These are phyloP conservation scores for Cytospora piceicola DNA, from an alignment of 2,329 filamentous ascomycete species.

Conservation along the genomic window DNA sequence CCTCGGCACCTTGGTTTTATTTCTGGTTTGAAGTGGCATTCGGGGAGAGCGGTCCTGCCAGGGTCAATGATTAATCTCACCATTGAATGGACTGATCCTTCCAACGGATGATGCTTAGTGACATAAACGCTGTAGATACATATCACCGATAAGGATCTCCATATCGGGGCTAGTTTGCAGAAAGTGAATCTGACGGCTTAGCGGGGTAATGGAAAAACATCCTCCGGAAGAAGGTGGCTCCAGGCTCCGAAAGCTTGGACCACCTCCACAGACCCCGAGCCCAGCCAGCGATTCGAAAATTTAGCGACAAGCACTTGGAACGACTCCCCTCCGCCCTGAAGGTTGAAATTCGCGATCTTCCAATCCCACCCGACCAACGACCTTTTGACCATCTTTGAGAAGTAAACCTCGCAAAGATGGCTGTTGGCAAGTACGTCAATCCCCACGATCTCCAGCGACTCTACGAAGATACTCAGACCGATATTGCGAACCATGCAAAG, in stretches of 20 bases:
- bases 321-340: conserved; percentile 30
- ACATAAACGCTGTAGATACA: not conserved
- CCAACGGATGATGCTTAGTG: not conserved
- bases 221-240: conserved; percentile 24
- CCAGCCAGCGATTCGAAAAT: conserved; percentile 16
- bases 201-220: not conserved
- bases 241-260: conserved; percentile 20
- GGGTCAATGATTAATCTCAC: not conserved
- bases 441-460: conserved; percentile 30
- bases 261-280: conserved; percentile 19
- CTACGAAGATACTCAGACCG: conserved; percentile 11
- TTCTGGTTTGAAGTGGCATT: not conserved
- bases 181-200: not conserved
- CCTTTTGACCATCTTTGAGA: conserved; percentile 46
- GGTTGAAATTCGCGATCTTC: conserved; percentile 35
- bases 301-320: conserved; percentile 15
- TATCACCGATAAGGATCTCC: not conserved
- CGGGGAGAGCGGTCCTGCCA: not conserved
- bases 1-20: not conserved
- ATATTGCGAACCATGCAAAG: conserved; percentile 16
- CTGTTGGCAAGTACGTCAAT: conserved; percentile 61
- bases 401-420: conserved; percentile 60
- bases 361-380: conserved; percentile 41
- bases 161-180: not conserved
- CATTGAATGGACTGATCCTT: not conserved